Evolutionary conservation across 768 basidiomycete species (phyloP), one percentile per base, ranked within the genome.

Genomic region (Floccularia luteovirens): DNA sequence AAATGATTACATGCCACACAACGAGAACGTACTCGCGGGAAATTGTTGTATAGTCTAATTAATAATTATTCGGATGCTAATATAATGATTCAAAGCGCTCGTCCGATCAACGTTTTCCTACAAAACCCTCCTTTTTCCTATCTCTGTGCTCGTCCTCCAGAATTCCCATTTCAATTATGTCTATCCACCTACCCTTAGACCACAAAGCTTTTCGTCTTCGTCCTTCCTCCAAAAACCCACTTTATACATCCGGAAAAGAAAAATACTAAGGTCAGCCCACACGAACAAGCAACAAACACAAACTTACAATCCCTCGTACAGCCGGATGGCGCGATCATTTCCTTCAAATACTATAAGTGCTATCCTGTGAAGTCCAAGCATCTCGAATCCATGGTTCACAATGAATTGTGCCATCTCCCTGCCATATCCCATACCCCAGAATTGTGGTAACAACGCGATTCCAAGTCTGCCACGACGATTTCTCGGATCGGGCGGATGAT

Each of bases 191-290:
- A 0, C 58, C 58, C 25, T 58, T 48, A 11, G 49, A 32, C 56
- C 56, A 60, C 2, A 48, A 33, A 7, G 48, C 46, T 36, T 58
- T 52, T 13, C 58, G 40, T 19, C 44, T 39, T 16, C 52, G 31
- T 5, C 56, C 58, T 42, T 59, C 57, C 34, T 55, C 53, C 2
- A 57, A 51, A 24, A 57, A 59, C 2, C 57, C 57, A 8, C 57
- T 59, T n/a, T n/a, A n/a, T n/a, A n/a, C n/a, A n/a, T n/a, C n/a
- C n/a, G n/a, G n/a, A n/a, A 35, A n/a, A n/a, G n/a, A 36, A 13
- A 27, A 28, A 23, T 22, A 31, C n/a, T n/a, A n/a, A n/a, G n/a
- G n/a, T n/a, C n/a, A n/a, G n/a, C n/a, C n/a, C n/a, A n/a, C n/a
- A n/a, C n/a, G n/a, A n/a, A n/a, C n/a, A n/a, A n/a, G n/a, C n/a